These are phyloP conservation scores for Thalia dealbata DNA, from an alignment of 176 grass and related monocot genomes.

Conservation along the genomic window DNA sequence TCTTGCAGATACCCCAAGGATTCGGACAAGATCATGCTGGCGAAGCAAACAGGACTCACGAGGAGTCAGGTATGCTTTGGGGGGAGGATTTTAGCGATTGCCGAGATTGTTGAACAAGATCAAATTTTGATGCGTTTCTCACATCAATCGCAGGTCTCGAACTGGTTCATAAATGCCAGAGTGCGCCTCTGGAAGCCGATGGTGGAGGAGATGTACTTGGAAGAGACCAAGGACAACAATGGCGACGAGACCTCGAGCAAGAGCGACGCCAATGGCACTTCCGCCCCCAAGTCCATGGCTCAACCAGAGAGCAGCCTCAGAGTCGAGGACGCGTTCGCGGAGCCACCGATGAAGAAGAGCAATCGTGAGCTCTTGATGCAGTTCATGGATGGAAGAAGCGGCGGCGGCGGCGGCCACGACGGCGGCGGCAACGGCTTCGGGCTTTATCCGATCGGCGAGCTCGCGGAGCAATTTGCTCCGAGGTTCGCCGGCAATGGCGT, in stretches of 20 bases:
- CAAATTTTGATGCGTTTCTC: neutral
- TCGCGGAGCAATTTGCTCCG: conserved; percentile 47
- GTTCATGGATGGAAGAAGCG: conserved; percentile 65
- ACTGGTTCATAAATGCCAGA: conserved; percentile 99
- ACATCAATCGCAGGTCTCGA: conserved; percentile 53
- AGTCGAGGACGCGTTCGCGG: conserved; percentile 6
- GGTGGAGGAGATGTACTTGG: conserved; percentile 98
- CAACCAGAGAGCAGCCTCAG: too few species aligned
- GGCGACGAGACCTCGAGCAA: conserved; percentile 34
- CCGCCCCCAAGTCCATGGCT: neutral
- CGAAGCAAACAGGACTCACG: conserved; percentile 91
- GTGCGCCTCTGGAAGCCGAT: conserved; percentile 98
- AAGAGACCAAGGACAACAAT: conserved; percentile 68
- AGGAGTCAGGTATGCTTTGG: conserved; percentile 78
- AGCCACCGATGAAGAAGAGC: conserved; percentile 47
- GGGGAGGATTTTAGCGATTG: too few species aligned
- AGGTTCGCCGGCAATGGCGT: conserved; percentile 52
- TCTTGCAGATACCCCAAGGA: conserved; percentile 91
- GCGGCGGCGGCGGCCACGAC: neutral
- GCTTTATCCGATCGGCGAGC: conserved; percentile 38
- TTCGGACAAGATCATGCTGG: conserved; percentile 97
- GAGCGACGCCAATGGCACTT: conserved; percentile 6
- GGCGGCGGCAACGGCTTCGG: neutral
- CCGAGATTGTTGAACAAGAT: neutral
- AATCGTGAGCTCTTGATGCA: conserved; percentile 86